These are phyloP conservation scores for Neopestalotiopsis sp. DNA, from an alignment of 2,329 filamentous ascomycete species.

Conservation along the genomic window DNA sequence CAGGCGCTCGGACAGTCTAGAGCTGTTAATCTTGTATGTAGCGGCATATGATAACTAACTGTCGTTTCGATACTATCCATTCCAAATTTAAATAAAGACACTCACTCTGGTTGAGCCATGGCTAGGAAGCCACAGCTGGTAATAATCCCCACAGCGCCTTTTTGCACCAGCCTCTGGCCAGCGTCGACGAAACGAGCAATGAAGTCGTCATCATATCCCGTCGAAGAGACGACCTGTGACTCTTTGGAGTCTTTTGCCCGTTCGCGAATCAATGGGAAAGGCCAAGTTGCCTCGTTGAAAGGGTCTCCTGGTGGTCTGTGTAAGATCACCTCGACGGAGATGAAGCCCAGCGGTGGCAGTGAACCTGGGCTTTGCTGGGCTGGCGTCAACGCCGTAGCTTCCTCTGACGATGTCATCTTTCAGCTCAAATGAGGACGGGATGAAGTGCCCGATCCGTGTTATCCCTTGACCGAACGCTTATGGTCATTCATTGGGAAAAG, in stretches of 20 bases:
- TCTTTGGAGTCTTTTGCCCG: conserved; percentile 35
- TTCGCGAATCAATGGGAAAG: conserved; percentile 42
- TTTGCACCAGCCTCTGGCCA: conserved; percentile 35
- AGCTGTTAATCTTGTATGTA: too few species aligned
- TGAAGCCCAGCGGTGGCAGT: conserved; percentile 36
- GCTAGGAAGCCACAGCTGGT: conserved; percentile 46
- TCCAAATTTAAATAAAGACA: background rate
- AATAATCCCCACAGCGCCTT: conserved; percentile 41
- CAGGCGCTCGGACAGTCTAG: conserved; percentile 36
- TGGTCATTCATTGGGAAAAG: too few species aligned
- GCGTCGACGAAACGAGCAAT: conserved; percentile 40
- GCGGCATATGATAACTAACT: too few species aligned
- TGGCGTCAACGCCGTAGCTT: background rate
- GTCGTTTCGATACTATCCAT: too few species aligned
- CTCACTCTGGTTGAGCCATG: conserved; percentile 38
- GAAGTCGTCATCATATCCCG: conserved; percentile 37
- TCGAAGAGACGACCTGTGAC: conserved; percentile 34
- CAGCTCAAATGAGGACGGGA: too few species aligned
- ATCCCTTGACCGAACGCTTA: too few species aligned
- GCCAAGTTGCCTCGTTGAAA: conserved; percentile 41
- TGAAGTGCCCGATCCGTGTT: too few species aligned
- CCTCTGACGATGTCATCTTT: background rate
- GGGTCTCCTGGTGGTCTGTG: conserved; percentile 41
- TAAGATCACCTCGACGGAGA: conserved; percentile 39
- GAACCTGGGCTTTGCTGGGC: background rate